These are phyloP conservation scores for Gastrolobium bilobum DNA, from an alignment of 306 rosid genomes.

Conservation along the genomic window DNA sequence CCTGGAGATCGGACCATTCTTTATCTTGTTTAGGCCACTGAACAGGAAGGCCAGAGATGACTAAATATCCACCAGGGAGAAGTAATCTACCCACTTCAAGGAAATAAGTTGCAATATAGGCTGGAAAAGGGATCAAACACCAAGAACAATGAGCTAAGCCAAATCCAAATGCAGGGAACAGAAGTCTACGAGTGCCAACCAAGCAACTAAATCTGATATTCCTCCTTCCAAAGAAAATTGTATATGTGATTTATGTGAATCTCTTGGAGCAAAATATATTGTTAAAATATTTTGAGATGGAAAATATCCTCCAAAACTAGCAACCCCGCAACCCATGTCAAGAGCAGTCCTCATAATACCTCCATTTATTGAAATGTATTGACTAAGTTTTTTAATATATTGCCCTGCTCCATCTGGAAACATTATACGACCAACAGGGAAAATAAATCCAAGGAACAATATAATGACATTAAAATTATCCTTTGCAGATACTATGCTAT, in stretches of 20 bases:
- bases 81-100: constrained; percentile 93
- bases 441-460: too few species aligned
- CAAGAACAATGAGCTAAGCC: constrained; percentile 96
- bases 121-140: constrained; percentile 94
- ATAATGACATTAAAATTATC: too few species aligned
- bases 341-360: constrained; percentile 91
- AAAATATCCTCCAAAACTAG: constrained; percentile 95
- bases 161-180: constrained; percentile 87
- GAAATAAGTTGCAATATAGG: constrained; percentile 94
- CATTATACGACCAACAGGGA: constrained; percentile 99
- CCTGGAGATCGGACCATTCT: constrained; percentile 98
- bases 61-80: constrained; percentile 91
- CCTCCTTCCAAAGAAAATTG: constrained; percentile 98
- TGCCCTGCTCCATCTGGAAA: constrained; percentile 96
- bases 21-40: constrained; percentile 95
- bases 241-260: constrained; percentile 96
- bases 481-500: too few species aligned
- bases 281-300: constrained; percentile 75
- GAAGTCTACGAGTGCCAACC: constrained; percentile 97
- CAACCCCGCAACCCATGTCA: constrained; percentile 99
- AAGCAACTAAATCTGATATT: constrained; percentile 91
- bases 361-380: constrained; percentile 76
- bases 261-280: constrained; percentile 97
- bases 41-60: constrained; percentile 97
- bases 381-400: constrained; percentile 88